A percentile compares a stretch with the other conserved stretches of the same genome.
phyloP scores from a whole-genome alignment of 1,284 basidiomycete genomes.

The Boletus albobrunnescens region DNA sequence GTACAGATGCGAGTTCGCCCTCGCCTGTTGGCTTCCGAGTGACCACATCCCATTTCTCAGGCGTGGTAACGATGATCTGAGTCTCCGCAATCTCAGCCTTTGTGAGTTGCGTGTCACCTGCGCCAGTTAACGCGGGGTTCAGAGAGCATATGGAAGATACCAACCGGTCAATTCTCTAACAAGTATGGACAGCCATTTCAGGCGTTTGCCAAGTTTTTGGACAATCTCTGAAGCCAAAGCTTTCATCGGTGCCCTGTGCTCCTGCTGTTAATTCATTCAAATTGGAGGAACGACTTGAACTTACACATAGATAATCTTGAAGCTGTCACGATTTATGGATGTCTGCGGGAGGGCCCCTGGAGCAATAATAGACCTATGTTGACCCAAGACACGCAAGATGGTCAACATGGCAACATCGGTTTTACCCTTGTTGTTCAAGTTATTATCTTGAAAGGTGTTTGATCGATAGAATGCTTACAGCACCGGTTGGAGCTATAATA shows the following conservation, averaged over 20 bases:
- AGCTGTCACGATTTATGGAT: conserved; percentile 68
- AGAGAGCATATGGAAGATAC: neutral
- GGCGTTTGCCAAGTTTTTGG: conserved; percentile 84
- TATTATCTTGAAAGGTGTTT: conserved; percentile 6
- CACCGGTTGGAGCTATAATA: conserved; percentile 83
- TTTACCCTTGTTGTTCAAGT: conserved; percentile 73
- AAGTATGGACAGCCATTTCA: conserved; percentile 86
- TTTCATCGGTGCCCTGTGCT: conserved; percentile 90
- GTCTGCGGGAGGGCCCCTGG: conserved; percentile 40
- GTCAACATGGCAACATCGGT: conserved; percentile 97
- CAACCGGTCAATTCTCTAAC: conserved; percentile 90
- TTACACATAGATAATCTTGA: conserved; percentile 98
- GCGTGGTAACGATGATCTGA: conserved; percentile 98
- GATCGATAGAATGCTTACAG: conserved; percentile 50
- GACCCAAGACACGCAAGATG: conserved; percentile 84
- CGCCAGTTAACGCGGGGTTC: neutral
- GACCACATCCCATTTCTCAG: conserved; percentile 99
- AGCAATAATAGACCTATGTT: conserved; percentile 48
- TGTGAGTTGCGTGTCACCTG: conserved; percentile 98
- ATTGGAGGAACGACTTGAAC: conserved; percentile 19
- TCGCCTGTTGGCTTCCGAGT: conserved; percentile 96
- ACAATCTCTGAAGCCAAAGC: conserved; percentile 95
- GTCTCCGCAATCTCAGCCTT: conserved; percentile 92
- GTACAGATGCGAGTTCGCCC: conserved; percentile 87
- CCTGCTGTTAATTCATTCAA: conserved; percentile 1